phyloP scores from a whole-genome alignment of 1,284 basidiomycete species.

The Tremellales sp. region DNA sequence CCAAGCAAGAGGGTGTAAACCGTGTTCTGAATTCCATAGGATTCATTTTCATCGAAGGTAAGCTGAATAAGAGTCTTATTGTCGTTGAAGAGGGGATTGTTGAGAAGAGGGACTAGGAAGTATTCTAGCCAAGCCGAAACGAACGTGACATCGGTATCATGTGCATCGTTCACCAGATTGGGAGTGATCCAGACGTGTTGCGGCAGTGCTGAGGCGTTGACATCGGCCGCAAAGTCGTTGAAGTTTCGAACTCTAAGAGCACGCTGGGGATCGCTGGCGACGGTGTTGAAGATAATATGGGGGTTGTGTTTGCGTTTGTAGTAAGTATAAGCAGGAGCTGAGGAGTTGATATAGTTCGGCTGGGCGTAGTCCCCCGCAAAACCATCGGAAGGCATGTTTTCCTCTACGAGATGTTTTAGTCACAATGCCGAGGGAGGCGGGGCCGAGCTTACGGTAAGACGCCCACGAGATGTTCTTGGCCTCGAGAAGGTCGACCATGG shows the following conservation, averaged over 20 bases:
- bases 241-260: constrained; percentile 60
- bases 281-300: constrained; percentile 55
- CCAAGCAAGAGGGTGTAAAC: constrained; percentile 54
- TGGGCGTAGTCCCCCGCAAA: constrained; percentile 50
- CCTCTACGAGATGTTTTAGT: constrained; percentile 48
- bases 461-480: constrained; percentile 54
- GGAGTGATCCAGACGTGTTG: constrained; percentile 65
- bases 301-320: constrained; percentile 61
- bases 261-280: constrained; percentile 51
- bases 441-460: constrained; percentile 23
- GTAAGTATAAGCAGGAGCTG: constrained; percentile 48
- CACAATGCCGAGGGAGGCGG: constrained; percentile 43
- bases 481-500: constrained; percentile 63
- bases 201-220: constrained; percentile 54
- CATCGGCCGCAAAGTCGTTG: constrained; percentile 44
- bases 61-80: constrained; percentile 57
- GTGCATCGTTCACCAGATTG: constrained; percentile 58
- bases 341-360: constrained; percentile 52
- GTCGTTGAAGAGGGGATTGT: constrained; percentile 53
- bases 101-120: constrained; percentile 58
- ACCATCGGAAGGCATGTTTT: constrained; percentile 60
- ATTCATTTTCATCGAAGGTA: constrained; percentile 60
- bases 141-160: constrained; percentile 60
- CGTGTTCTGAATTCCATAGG: constrained; percentile 40
- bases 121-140: constrained; percentile 54